phyloP scores from a whole-genome alignment of 2,329 filamentous ascomycete species.

The Ophiostoma sp. region DNA sequence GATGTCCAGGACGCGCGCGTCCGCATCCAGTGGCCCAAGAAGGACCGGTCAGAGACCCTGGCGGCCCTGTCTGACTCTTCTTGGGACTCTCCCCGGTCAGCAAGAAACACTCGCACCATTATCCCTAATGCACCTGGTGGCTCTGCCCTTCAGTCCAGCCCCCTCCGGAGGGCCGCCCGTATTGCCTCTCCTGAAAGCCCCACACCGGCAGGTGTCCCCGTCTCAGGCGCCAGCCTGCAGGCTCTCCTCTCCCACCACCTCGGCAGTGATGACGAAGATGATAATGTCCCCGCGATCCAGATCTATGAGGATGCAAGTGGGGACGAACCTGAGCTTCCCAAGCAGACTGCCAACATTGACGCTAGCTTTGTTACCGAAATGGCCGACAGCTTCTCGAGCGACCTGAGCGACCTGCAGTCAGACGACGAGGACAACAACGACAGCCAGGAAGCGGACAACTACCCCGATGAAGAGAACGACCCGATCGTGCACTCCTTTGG shows the following conservation, averaged over 20 bases:
- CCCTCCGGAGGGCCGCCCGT: constrained; percentile 51
- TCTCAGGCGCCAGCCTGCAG: constrained; percentile 41
- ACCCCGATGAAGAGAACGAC: constrained; percentile 90
- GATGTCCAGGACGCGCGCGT: constrained; percentile 92
- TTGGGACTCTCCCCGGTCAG: constrained; percentile 57
- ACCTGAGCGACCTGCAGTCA: constrained; percentile 46
- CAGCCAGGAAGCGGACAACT: constrained; percentile 67
- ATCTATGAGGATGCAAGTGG: constrained; percentile 68
- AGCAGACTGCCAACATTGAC: constrained; percentile 31
- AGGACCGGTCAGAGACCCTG: constrained; percentile 37
- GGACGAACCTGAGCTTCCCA: constrained; percentile 48
- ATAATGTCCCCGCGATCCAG: constrained; percentile 43
- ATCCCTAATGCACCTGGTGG: constrained; percentile 29
- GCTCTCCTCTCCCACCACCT: constrained; percentile 39
- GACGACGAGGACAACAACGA: constrained; percentile 63
- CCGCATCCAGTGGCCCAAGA: constrained; percentile 76
- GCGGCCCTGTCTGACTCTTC: constrained; percentile 58
- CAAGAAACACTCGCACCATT: constrained; percentile 26
- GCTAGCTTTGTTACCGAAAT: constrained; percentile 49
- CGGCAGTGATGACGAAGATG: constrained; percentile 29
- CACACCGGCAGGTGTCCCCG: constrained; percentile 44
- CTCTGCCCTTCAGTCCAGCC: constrained; percentile 52
- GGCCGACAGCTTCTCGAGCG: constrained; percentile 53
- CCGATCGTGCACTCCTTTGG: constrained; percentile 89
- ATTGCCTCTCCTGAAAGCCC: constrained; percentile 72